These are phyloP conservation scores for Allium sativum DNA, from an alignment of 106 monocot genomes.

Conservation along the genomic window DNA sequence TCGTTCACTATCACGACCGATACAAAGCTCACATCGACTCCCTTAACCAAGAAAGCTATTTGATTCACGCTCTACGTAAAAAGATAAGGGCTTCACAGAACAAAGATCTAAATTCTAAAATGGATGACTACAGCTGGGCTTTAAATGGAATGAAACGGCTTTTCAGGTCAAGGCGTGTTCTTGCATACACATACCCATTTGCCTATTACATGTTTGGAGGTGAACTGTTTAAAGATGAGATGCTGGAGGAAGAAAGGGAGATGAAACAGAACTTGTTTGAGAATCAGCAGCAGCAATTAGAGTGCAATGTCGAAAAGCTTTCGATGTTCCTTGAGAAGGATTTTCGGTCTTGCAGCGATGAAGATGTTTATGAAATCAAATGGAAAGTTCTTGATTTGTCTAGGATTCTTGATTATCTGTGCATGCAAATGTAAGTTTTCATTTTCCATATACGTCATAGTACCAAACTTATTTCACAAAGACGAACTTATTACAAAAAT, in stretches of 20 bases:
- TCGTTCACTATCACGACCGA: slow-evolving; percentile 9
- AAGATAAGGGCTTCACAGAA: slow-evolving; percentile 1
- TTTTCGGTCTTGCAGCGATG: background rate
- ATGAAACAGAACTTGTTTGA: slow-evolving; percentile 14
- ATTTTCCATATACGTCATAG: background rate
- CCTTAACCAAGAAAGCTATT: slow-evolving; percentile 8
- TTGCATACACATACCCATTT: slow-evolving; percentile 13
- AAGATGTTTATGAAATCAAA: slow-evolving; percentile 1
- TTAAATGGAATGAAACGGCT: slow-evolving; percentile 8
- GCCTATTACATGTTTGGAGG: slow-evolving; percentile 9
- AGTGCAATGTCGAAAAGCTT: slow-evolving; percentile 12
- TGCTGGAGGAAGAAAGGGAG: slow-evolving; percentile 10
- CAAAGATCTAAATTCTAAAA: background rate
- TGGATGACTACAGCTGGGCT: slow-evolving; percentile 12
- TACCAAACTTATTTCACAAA: background rate
- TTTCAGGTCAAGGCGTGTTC: slow-evolving; percentile 12
- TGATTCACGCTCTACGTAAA: background rate
- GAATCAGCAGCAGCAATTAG: slow-evolving; percentile 17
- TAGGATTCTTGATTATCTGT: slow-evolving; percentile 2
- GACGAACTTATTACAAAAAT: too few relatives aligned
- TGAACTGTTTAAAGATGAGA: slow-evolving; percentile 8
- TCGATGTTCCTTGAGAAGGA: slow-evolving; percentile 9
- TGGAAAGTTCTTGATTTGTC: slow-evolving; percentile 5
- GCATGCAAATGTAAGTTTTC: slow-evolving; percentile 10
- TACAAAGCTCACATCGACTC: slow-evolving; percentile 11